These are phyloP conservation scores for Sugiyamaella marilandica DNA, from an alignment of 805 yeast species.

Conservation along the genomic window DNA sequence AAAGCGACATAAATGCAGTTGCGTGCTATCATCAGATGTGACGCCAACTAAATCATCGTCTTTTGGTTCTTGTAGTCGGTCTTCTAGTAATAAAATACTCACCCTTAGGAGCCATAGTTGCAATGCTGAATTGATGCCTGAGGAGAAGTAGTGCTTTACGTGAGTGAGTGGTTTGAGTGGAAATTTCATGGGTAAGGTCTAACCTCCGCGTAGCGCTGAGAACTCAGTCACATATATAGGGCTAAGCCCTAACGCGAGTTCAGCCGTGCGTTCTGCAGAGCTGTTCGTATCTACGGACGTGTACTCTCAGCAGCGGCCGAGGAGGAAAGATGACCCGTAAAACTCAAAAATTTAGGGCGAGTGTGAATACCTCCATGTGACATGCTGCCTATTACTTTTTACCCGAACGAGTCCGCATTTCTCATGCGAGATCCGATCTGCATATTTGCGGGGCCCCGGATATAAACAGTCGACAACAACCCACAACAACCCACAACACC, in stretches of 20 bases:
- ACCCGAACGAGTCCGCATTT: not conserved
- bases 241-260: not conserved
- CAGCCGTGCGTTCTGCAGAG: not conserved
- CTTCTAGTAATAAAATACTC: not conserved
- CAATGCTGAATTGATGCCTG: conserved; percentile 7
- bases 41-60: not conserved
- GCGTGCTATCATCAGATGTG: not conserved
- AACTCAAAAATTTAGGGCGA: too few relatives aligned
- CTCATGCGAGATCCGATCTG: not conserved
- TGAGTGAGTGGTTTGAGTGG: not conserved
- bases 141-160: not conserved
- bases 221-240: not conserved
- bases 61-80: not conserved
- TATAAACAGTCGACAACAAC: not conserved
- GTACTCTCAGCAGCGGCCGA: too few relatives aligned
- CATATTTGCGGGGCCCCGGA: not conserved
- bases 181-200: conserved; percentile 1
- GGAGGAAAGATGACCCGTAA: too few relatives aligned
- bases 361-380: too few relatives aligned
- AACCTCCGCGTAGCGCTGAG: not conserved
- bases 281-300: too few relatives aligned
- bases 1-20: not conserved
- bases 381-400: too few relatives aligned
- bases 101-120: conserved; percentile 14
- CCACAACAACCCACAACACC: too few relatives aligned